Evolutionary conservation across 345 rosid species (phyloP), one percentile per base, ranked within the genome.

Genomic region (Pugionium dolabratum): DNA sequence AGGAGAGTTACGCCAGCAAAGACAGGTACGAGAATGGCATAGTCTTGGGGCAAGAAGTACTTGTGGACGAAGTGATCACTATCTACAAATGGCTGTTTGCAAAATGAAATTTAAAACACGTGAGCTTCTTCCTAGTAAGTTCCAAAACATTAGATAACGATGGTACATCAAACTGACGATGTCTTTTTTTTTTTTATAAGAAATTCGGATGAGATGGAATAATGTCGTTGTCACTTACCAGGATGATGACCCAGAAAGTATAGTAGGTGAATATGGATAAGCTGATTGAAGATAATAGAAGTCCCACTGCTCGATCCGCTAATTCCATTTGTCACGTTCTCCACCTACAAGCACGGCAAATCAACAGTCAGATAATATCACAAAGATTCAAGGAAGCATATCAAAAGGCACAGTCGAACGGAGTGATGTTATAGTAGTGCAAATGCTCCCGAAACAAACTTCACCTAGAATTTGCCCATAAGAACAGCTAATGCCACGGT

Each of bases 181-280:
- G 34, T 48, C 29, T 36, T 44, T 7, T 18, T 18, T 0, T 18
- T 18, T 18, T 18, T 18, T 18, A 18, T 37, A 29, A n/a, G 11
- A 53, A 56, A 50, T 40, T 32, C 64, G 32, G 64, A 4, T 33
- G 47, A 53, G 48, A 46, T 18, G 18, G 9, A 25, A 2, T 26
- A 1, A 18, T 61, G 65, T 3, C 9, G 57, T 37, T 51, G 26
- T 31, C 6, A 64, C 82, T 81, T 5, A 90, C 98, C 85, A 92
- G 78, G 65, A 93, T 86, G 80, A 93, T 88, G 75, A 85, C 95
- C 99, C 99, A 94, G 66, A 94, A 94, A 26, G 97, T 90, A 43
- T 88, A 90, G 77, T 94, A 90, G 3, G 91, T 90, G 86, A 90
- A 94, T 43, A 88, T 81, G 45, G 95, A 83, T 74, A 94, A 46